A percentile compares a stretch with the other conserved stretches of the same genome.
Conservation (phyloP, 305 asterid species). For the Fraxinus floribunda region DNA sequence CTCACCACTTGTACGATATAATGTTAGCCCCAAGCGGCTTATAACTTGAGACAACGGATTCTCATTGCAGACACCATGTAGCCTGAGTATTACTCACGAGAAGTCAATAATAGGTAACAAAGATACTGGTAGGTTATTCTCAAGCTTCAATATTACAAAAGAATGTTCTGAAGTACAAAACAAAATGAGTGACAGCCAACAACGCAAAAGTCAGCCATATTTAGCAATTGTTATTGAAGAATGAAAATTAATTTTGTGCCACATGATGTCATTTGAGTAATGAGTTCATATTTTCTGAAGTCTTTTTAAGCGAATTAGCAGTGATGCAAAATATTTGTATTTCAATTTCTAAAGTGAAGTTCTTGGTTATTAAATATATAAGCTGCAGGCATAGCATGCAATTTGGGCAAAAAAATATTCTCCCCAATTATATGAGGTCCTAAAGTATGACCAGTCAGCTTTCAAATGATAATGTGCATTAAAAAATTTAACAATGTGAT, state of each 20-base stretch:
- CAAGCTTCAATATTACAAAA: background rate
- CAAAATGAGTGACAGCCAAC: background rate
- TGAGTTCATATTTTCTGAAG: background rate
- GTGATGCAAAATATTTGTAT: background rate
- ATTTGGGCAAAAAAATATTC: background rate
- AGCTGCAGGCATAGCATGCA: background rate
- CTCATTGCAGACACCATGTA: constrained; percentile 97
- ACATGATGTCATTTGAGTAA: background rate
- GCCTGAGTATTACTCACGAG: constrained; percentile 45
- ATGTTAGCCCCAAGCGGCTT: constrained; percentile 75
- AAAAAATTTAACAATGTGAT: background rate
- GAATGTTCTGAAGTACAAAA: background rate
- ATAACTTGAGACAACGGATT: constrained; percentile 94
- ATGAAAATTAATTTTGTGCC: background rate
- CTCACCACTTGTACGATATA: constrained; percentile 94
- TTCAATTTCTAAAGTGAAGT: background rate
- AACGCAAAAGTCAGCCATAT: background rate
- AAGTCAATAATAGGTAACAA: constrained; percentile 1
- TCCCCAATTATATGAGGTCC: background rate
- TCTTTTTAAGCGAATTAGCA: background rate
- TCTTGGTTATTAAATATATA: background rate
- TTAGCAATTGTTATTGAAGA: background rate
- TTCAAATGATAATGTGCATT: background rate
- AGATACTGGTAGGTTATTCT: background rate
- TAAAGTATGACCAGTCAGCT: background rate